Evolutionary conservation across 495 filamentous ascomycete species (phyloP).

Genomic region (Tetracladium marchalianum): DNA sequence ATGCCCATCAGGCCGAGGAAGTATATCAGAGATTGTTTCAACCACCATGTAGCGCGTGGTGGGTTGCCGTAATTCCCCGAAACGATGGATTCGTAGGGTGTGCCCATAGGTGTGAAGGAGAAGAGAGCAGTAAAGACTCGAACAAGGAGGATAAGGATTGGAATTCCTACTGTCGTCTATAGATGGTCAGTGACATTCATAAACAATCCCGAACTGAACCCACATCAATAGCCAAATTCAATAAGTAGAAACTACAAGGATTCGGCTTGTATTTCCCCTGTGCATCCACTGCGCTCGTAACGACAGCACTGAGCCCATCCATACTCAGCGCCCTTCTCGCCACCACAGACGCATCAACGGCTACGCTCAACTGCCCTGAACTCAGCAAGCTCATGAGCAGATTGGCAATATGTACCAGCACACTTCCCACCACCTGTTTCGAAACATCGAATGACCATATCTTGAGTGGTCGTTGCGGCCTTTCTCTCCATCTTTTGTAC

Average conservation of each 20-base stretch:
- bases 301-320: slow-evolving; percentile 6
- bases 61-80: slow-evolving; percentile 88
- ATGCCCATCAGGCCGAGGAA: slow-evolving; percentile 88
- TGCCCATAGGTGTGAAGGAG: slow-evolving; percentile 65
- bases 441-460: slow-evolving; percentile 96
- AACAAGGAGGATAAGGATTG: slow-evolving; percentile 81
- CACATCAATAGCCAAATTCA: slow-evolving; percentile 94
- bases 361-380: slow-evolving; percentile 55
- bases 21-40: slow-evolving; percentile 92
- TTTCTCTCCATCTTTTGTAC: slow-evolving; percentile 86
- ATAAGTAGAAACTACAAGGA: slow-evolving; percentile 89
- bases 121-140: slow-evolving; percentile 63
- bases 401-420: slow-evolving; percentile 83
- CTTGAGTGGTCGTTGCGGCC: slow-evolving; percentile 81
- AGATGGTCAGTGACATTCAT: background rate
- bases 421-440: slow-evolving; percentile 93
- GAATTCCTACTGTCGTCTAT: slow-evolving; percentile 90
- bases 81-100: slow-evolving; percentile 75
- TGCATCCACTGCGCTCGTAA: slow-evolving; percentile 28
- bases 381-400: slow-evolving; percentile 93
- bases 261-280: slow-evolving; percentile 64
- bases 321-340: slow-evolving; percentile 1
- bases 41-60: slow-evolving; percentile 76
- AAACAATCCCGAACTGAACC: slow-evolving; percentile 30
- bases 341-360: slow-evolving; percentile 14